These are phyloP conservation scores for Kodamaea leandrae DNA, from an alignment of 805 yeast genomes.

Conservation along the genomic window DNA sequence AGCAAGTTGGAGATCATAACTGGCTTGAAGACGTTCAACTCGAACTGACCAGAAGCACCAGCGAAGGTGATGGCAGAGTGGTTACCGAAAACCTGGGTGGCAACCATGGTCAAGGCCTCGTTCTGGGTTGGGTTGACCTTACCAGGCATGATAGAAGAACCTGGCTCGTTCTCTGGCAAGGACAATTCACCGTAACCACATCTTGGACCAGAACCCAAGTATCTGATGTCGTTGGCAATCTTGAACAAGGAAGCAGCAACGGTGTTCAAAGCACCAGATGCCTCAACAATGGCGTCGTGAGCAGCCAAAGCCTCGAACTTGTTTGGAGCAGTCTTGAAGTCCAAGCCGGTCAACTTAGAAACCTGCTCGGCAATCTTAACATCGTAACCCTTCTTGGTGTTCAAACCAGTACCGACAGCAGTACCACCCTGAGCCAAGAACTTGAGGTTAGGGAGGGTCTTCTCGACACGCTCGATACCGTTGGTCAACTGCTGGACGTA, in stretches of 20 bases:
- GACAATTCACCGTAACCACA: conserved; percentile 97
- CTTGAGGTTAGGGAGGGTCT: conserved; percentile 69
- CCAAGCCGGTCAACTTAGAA: conserved; percentile 79
- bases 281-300: conserved; percentile 97
- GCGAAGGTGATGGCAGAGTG: conserved; percentile 92
- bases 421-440: conserved; percentile 98
- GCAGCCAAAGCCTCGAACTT: conserved; percentile 99
- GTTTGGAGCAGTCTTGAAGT: conserved; percentile 94
- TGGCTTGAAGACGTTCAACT: conserved; percentile 97
- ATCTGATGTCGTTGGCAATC: conserved; percentile 97
- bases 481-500: conserved; percentile 90
- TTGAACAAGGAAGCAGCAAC: conserved; percentile 90
- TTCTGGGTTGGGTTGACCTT: conserved; percentile 99
- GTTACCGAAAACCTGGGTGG: conserved; percentile 97
- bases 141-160: conserved; percentile 99
- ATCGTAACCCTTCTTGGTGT: conserved; percentile 90
- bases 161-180: conserved; percentile 98
- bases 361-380: conserved; percentile 84
- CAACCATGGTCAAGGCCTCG: conserved; percentile 98
- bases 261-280: conserved; percentile 95
- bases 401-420: conserved; percentile 98
- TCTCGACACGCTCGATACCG: conserved; percentile 85
- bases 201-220: conserved; percentile 98
- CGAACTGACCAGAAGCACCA: conserved; percentile 98
- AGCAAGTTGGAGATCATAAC: conserved; percentile 89